Evolutionary conservation across 495 filamentous ascomycete species (phyloP).

Genomic region (Pseudevernia furfuracea): DNA sequence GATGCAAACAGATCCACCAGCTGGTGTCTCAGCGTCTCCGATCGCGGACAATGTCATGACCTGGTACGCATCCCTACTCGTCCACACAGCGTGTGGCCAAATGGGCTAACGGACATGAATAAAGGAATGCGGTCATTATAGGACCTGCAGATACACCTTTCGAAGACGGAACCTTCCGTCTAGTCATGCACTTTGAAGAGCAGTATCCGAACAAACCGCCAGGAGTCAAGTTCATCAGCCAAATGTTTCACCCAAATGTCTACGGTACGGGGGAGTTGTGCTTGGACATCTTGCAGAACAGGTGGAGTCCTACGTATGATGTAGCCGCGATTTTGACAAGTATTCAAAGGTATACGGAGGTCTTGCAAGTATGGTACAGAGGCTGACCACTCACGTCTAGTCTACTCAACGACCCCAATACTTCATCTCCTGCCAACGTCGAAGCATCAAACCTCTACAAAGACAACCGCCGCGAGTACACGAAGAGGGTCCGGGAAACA

Average conservation of each 20-base stretch:
- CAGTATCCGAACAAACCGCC: constrained; percentile 98
- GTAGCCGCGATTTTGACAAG: constrained; percentile 95
- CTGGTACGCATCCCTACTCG: constrained; percentile 54
- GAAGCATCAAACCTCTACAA: constrained; percentile 98
- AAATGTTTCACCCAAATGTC: constrained; percentile 99
- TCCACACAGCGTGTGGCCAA: neutral
- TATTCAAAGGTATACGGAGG: constrained; percentile 72
- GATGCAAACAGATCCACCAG: constrained; percentile 98
- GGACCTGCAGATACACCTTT: constrained; percentile 96
- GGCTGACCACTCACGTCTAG: constrained; percentile 39
- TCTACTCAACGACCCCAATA: constrained; percentile 97
- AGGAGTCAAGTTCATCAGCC: constrained; percentile 94
- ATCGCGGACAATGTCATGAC: constrained; percentile 99
- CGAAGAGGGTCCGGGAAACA: constrained; percentile 88
- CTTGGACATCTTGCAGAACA: constrained; percentile 93
- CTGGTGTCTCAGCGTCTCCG: constrained; percentile 92
- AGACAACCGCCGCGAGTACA: constrained; percentile 92
- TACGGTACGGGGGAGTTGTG: constrained; percentile 96
- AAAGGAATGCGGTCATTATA: constrained; percentile 97
- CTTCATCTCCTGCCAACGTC: constrained; percentile 92
- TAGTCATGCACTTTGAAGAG: constrained; percentile 99
- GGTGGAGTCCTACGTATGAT: constrained; percentile 98
- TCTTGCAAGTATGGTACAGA: neutral
- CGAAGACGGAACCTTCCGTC: constrained; percentile 93
- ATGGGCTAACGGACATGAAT: constrained; percentile 11